A percentile compares a stretch with the other conserved stretches of the same genome.
Evolutionary conservation across 805 yeast species (phyloP).

Genomic region (Yarrowia bubula): DNA sequence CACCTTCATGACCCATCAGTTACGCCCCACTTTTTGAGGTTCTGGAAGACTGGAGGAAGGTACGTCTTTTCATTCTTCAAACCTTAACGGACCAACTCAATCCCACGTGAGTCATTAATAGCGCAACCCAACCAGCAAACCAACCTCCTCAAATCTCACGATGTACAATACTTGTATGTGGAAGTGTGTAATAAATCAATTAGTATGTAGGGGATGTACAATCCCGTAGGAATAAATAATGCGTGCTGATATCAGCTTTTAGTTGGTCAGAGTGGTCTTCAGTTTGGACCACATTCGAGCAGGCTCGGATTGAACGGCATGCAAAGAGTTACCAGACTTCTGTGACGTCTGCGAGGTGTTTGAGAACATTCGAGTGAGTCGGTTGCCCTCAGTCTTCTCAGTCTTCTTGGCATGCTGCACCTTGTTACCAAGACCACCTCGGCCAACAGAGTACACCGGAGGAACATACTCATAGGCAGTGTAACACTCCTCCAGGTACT

Average conservation of each 20-base stretch:
- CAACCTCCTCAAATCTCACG: neutral
- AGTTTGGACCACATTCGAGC: conserved; percentile 28
- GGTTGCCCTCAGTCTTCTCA: neutral
- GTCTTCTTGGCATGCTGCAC: conserved; percentile 29
- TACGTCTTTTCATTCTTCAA: too few species aligned
- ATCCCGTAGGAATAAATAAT: too few species aligned
- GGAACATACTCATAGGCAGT: conserved; percentile 38
- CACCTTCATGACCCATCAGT: neutral
- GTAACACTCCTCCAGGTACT: conserved; percentile 39
- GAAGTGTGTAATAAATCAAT: neutral
- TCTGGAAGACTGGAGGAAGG: neutral
- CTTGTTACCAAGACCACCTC: conserved; percentile 43
- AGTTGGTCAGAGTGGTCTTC: conserved; percentile 30
- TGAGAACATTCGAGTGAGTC: conserved; percentile 8
- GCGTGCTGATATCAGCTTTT: neutral
- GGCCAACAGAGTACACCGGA: conserved; percentile 39
- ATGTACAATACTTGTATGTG: neutral
- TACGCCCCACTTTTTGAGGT: neutral
- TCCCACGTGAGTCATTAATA: conserved; percentile 21
- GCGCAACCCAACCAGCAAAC: neutral
- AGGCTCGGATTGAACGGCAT: conserved; percentile 22
- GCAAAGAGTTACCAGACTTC: conserved; percentile 5
- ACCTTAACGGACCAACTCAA: too few species aligned
- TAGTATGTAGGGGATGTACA: neutral
- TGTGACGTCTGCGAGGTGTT: neutral